Evolutionary conservation across 2,329 filamentous ascomycete genomes (phyloP).

Genomic region (Sarocladium kiliense): DNA sequence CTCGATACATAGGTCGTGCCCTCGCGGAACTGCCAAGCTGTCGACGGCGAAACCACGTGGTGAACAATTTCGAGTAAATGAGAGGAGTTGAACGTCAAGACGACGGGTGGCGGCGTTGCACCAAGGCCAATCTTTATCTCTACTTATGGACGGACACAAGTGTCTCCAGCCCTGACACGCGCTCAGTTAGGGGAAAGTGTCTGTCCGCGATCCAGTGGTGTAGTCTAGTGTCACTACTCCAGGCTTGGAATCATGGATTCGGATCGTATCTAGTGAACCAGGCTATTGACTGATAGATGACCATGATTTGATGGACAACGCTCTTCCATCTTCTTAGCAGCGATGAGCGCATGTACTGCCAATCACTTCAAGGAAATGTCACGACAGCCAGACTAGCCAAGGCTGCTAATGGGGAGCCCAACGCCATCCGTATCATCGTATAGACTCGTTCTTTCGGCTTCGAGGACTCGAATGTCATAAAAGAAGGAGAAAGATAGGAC

Average conservation of each 20-base stretch:
- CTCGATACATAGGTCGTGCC: neutral
- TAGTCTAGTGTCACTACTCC: too few relatives aligned
- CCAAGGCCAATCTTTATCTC: neutral
- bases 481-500: too few relatives aligned
- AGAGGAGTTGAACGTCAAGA: neutral
- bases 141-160: too few relatives aligned
- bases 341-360: neutral
- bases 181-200: too few relatives aligned
- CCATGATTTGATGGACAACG: too few relatives aligned
- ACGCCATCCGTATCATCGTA: neutral
- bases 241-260: too few relatives aligned
- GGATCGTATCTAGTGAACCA: too few relatives aligned
- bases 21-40: neutral
- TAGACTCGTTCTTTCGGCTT: neutral
- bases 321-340: neutral
- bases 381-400: neutral
- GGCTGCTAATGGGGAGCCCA: neutral
- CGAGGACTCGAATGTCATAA: neutral
- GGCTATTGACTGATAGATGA: too few relatives aligned
- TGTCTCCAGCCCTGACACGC: too few relatives aligned
- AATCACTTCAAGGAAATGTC: neutral
- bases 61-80: neutral
- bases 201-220: too few relatives aligned
- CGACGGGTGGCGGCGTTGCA: neutral
- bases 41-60: neutral